These are phyloP conservation scores for Nitzschia sp. DNA, from an alignment of 108 stramenopile genomes.

Conservation along the genomic window DNA sequence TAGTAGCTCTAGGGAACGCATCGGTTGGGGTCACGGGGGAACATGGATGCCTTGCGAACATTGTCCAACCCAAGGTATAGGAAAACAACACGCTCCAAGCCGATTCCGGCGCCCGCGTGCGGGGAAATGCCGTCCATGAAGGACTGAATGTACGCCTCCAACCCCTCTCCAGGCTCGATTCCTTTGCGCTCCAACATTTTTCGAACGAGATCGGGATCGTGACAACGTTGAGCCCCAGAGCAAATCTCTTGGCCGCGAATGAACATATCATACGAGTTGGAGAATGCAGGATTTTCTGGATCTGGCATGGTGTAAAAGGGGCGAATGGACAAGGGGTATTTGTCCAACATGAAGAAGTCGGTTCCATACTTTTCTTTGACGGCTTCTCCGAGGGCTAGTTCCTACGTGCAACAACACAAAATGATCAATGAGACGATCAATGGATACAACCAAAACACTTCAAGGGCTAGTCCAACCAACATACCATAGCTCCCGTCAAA, in stretches of 20 bases:
- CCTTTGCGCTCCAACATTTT: slow-evolving; percentile 82
- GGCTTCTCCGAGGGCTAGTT: slow-evolving; percentile 85
- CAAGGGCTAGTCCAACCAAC: background rate
- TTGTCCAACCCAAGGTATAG: slow-evolving; percentile 96
- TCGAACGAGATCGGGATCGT: slow-evolving; percentile 76
- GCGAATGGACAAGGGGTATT: slow-evolving; percentile 87
- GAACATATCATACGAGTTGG: slow-evolving; percentile 97
- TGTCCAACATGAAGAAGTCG: slow-evolving; percentile 97
- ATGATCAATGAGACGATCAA: background rate
- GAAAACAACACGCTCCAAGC: slow-evolving; percentile 95
- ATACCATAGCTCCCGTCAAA: slow-evolving; percentile 77
- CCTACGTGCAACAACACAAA: slow-evolving; percentile 34
- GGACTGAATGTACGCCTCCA: slow-evolving; percentile 85
- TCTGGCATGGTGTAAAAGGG: slow-evolving; percentile 99
- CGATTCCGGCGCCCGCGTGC: slow-evolving; percentile 95
- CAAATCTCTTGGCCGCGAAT: slow-evolving; percentile 98
- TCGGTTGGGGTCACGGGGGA: slow-evolving; percentile 96
- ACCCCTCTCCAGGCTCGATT: slow-evolving; percentile 77
- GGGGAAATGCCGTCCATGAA: slow-evolving; percentile 88
- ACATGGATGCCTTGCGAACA: slow-evolving; percentile 96
- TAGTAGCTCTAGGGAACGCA: slow-evolving; percentile 79
- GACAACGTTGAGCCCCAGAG: slow-evolving; percentile 95
- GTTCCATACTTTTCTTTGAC: slow-evolving; percentile 94
- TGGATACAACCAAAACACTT: background rate
- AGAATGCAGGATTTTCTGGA: slow-evolving; percentile 80